phyloP scores from a whole-genome alignment of 345 rosid species.

The Populus davidiana region DNA sequence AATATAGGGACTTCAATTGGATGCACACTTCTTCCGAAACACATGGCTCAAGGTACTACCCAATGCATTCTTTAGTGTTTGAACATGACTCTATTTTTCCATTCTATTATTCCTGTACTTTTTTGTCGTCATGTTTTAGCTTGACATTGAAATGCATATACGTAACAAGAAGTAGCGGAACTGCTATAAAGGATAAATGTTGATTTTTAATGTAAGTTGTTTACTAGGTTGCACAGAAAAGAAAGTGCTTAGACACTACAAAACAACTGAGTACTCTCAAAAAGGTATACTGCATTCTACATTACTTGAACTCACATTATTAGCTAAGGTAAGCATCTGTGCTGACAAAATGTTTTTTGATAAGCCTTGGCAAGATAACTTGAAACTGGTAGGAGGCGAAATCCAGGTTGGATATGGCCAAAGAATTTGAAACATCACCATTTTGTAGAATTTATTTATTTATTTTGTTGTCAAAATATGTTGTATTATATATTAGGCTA shows the following conservation, averaged over 20 bases:
- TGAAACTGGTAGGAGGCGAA: no score
- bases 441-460: no score
- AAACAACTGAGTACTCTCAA: background rate
- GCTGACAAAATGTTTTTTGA: background rate
- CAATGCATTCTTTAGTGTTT: background rate
- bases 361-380: no score
- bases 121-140: background rate
- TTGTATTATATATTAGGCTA: no score
- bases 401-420: no score
- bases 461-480: no score
- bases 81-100: background rate
- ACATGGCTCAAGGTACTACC: conserved; percentile 37
- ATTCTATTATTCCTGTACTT: background rate
- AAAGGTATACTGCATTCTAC: background rate
- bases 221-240: background rate
- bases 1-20: conserved; percentile 28
- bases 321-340: background rate
- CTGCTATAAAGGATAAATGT: background rate
- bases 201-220: no score
- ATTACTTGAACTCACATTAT: background rate
- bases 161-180: no score
- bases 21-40: conserved; percentile 36
- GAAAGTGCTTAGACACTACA: background rate
- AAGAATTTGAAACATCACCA: no score
- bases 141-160: background rate